phyloP scores from a whole-genome alignment of 139 green algal species.

The Haematococcus sp. region DNA sequence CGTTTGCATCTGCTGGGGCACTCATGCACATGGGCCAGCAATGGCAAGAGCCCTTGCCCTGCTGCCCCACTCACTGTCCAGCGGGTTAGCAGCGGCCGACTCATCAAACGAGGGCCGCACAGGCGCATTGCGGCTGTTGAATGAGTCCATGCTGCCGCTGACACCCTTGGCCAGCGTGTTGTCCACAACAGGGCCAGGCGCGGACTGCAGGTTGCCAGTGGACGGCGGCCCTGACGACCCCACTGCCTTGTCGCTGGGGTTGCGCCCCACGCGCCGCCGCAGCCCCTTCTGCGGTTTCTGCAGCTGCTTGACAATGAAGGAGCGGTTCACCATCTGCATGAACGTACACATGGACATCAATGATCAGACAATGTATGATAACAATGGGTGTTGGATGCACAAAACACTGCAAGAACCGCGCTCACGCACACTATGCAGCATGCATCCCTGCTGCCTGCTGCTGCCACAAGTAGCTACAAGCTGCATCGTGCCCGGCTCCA shows the following conservation, averaged over 20 bases:
- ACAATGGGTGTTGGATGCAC: no score
- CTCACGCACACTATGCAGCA: neutral
- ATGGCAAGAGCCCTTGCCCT: no score
- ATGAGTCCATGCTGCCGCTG: neutral
- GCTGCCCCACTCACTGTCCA: slow-evolving; percentile 10
- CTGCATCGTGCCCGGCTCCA: neutral
- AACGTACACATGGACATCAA: no score
- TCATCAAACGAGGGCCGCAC: no score
- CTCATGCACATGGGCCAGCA: no score
- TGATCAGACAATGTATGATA: no score
- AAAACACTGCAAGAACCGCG: no score
- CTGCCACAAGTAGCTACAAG: neutral
- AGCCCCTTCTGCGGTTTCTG: slow-evolving; percentile 27
- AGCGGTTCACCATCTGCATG: slow-evolving; percentile 55
- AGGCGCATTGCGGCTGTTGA: no score
- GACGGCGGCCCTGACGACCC: neutral
- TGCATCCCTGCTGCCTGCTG: neutral
- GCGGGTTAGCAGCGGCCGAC: neutral
- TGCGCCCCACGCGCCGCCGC: slow-evolving; percentile 20
- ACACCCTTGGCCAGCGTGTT: neutral
- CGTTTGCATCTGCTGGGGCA: neutral
- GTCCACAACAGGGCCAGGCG: neutral
- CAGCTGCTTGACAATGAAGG: slow-evolving; percentile 48
- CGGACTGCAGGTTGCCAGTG: neutral
- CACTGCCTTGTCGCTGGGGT: slow-evolving; percentile 2